Base-by-base conservation (phyloP, 2,329 filamentous ascomycete genomes). In the Xylaria sp. region DNA sequence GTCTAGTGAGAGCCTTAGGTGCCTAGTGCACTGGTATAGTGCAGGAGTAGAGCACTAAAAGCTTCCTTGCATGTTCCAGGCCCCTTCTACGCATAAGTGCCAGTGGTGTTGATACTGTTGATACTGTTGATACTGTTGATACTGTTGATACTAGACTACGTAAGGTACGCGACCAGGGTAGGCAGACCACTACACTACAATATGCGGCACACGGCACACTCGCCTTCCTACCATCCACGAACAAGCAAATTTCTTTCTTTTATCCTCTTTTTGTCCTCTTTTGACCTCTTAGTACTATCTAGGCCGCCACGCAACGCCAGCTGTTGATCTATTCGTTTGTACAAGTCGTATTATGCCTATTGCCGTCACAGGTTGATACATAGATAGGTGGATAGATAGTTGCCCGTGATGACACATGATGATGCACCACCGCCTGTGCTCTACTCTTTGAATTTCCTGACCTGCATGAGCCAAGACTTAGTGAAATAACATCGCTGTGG, bases 401-500 rank as follows among this genome's bases (percentile, higher is more conserved):
- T 62, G 21, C 19, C 38, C 53, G 27, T 47, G 19, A 10, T 33
- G 2, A 38, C 11, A 25, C 15, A 2, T 21, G 9, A 9, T 25
- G 21, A 33, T 37, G 43, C 7, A 25, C 25, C 48, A 13, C 46
- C 38, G 17, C 15, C 25, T 38, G 25, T 27, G 19, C 25, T 31
- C 38, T 47, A 29, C 48, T 38, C 3, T 49, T 35, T 25, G 7
- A 6, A 8, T 3, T 56, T 17, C 15, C n/a, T 8, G 21, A 23
- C n/a, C 17, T 48, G 15, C 4, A 54, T 38, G 49, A 23, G 31
- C 44, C 47, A 29, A 43, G 19, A 40, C 38, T 15, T 11, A 74
- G 57, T 74, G 72, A 54, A 74, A 74, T 52, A 73, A 38, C 37
- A 61, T 54, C 46, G 67, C 62, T 37, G 67, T 41, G 11, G 67